Base-by-base conservation (phyloP, 2,329 filamentous ascomycete species). In the Falciphora oryzae region DNA sequence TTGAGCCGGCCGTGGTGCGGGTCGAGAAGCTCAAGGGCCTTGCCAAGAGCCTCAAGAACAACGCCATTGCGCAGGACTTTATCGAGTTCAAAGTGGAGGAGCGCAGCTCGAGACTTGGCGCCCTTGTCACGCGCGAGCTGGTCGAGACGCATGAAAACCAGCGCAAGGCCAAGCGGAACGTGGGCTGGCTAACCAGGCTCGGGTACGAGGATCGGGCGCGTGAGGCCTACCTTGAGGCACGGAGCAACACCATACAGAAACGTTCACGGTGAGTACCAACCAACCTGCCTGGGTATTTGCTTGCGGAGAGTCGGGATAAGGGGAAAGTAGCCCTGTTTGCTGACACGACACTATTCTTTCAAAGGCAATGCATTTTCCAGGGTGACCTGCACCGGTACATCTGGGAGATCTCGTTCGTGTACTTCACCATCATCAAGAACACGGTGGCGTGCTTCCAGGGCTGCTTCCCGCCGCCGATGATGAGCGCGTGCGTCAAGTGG, bases 401-500 rank as follows among this genome's bases (percentile, higher is more conserved):
- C 70, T 97, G 93, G 83, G 92, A 97, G 74, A 83, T 98, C 60
- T 95, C 94, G 2, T 97, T 93, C 76, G 93, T 97, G 65, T 97
- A 97, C 76, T 99, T 99, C 77, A 93, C 89, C 64, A 85, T 97
- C 68, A 94, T 99, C 73, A 89, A 92, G 70, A 97, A 98, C 77
- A 98, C 95, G 0, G 90, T 98, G 66, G 85, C 86, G 72, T 93
- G 91, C 72, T 97, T 95, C 76, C 92, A 96, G 73, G 80, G 82
- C 63, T 96, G 92, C 74, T 98, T 98, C 74, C 89, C 93, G 14
- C 84, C 91, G 31, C 82, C 88, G 18, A 92, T 95, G 80, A 96
- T 95, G 84, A 96, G 92, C 71, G 93, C 93, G 0, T 96, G 93
- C 71, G 94, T 99, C 71, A 96, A 94, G 73, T 99, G 95, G 95